phyloP scores from a whole-genome alignment of 139 green algal species.

The Diplosphaera chodatii region DNA sequence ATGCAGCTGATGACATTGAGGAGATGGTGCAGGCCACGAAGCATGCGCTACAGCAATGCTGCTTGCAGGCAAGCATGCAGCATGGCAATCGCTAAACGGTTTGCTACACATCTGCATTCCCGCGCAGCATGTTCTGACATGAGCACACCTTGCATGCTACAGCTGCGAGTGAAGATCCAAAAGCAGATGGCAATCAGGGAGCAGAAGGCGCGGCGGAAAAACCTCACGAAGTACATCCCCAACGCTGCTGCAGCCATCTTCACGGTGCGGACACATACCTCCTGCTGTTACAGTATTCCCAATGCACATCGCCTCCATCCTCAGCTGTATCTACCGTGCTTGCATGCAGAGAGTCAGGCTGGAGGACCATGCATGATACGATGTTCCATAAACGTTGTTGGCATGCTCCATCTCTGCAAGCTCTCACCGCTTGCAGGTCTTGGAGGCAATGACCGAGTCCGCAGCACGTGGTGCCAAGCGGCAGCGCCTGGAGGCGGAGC shows the following conservation, averaged over 20 bases:
- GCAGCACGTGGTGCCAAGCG: slow-evolving; percentile 39
- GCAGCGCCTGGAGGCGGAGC: slow-evolving; percentile 30
- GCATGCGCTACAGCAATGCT: slow-evolving; percentile 75
- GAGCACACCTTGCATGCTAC: not conserved
- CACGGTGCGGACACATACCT: too few species aligned
- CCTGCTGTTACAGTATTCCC: too few species aligned
- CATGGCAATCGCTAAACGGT: too few species aligned
- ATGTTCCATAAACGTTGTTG: too few species aligned
- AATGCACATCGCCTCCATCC: too few species aligned
- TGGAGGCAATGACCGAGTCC: slow-evolving; percentile 5
- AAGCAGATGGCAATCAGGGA: slow-evolving; percentile 65
- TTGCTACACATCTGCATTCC: too few species aligned
- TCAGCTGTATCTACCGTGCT: too few species aligned
- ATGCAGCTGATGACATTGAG: slow-evolving; percentile 81
- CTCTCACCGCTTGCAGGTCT: too few species aligned
- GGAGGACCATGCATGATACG: too few species aligned
- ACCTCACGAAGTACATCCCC: slow-evolving; percentile 90
- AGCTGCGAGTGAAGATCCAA: slow-evolving; percentile 79
- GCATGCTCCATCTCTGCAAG: too few species aligned
- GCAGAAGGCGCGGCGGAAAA: slow-evolving; percentile 79
- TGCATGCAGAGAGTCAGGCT: too few species aligned
- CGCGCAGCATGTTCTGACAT: too few species aligned
- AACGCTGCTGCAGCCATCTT: slow-evolving; percentile 57
- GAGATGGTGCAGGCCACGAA: slow-evolving; percentile 86
- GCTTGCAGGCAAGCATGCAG: slow-evolving; percentile 70